Evolutionary conservation across 1,284 basidiomycete genomes (phyloP).

Genomic region (Cerrena zonata): DNA sequence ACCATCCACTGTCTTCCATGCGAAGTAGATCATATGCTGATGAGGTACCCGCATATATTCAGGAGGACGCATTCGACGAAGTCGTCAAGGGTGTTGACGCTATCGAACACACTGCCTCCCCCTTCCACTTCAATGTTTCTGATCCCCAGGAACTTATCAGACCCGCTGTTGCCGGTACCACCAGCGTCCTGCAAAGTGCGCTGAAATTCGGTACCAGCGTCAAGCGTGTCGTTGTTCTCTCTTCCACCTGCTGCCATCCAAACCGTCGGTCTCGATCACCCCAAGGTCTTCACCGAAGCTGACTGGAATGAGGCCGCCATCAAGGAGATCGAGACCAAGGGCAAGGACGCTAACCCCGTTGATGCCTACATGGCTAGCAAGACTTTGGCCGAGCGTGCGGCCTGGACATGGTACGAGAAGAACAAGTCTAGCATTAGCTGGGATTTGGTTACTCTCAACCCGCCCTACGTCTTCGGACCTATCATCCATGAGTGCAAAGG

Average conservation of each 20-base stretch:
- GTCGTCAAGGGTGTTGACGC: conserved; percentile 34
- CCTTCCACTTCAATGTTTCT: conserved; percentile 25
- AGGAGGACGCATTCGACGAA: conserved; percentile 44
- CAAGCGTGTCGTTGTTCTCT: conserved; percentile 61
- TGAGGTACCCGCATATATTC: not conserved
- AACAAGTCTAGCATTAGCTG: conserved; percentile 43
- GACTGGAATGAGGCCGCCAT: conserved; percentile 66
- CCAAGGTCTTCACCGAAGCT: conserved; percentile 28
- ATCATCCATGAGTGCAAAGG: conserved; percentile 44
- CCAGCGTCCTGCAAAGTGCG: conserved; percentile 14
- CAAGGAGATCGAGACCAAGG: conserved; percentile 47
- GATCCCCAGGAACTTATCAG: conserved; percentile 23
- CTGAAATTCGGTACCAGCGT: conserved; percentile 32
- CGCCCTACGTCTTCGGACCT: conserved; percentile 47
- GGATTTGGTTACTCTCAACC: conserved; percentile 53
- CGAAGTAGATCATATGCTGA: not conserved
- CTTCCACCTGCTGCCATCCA: conserved; percentile 48
- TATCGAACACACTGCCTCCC: conserved; percentile 37
- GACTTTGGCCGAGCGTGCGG: conserved; percentile 62
- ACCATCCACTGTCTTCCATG: conserved; percentile 8
- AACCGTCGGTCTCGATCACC: conserved; percentile 17
- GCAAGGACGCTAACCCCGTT: conserved; percentile 36
- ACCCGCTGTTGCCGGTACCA: conserved; percentile 21
- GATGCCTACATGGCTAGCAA: conserved; percentile 59
- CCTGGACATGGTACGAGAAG: conserved; percentile 44